Evolutionary conservation across 306 rosid species (phyloP).

Genomic region (Pueraria montana): DNA sequence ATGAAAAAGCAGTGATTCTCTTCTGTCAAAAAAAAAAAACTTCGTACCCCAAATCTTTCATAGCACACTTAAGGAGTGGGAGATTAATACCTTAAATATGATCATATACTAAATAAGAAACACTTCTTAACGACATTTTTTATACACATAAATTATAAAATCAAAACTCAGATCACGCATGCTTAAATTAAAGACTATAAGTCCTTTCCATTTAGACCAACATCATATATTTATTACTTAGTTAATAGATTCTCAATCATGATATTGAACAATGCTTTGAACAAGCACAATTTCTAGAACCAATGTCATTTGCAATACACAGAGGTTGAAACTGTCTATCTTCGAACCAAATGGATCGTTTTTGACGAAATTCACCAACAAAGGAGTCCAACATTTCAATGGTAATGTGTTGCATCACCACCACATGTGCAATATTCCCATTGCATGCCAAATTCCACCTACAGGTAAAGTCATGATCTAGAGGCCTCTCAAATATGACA

Average conservation of each 20-base stretch:
- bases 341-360: not conserved
- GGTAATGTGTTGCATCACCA: conserved; percentile 38
- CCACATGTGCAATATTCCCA: conserved; percentile 67
- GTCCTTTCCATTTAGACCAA: no score
- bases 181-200: no score
- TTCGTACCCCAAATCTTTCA: no score
- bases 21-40: no score
- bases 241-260: not conserved
- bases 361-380: not conserved
- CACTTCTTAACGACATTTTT: no score
- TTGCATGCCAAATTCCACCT: conserved; percentile 75
- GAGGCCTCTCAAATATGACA: conserved; percentile 74
- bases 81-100: no score
- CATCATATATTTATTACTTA: not conserved
- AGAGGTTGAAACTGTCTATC: not conserved
- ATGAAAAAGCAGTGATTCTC: no score
- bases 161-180: no score
- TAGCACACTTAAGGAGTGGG: no score
- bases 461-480: conserved; percentile 60
- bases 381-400: conserved; percentile 29
- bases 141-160: no score
- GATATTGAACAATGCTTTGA: not conserved
- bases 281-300: conserved; percentile 26
- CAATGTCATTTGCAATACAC: conserved; percentile 11
- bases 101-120: no score